Percentiles rank a stretch among this genome's conserved stretches.
Conservation (phyloP, 2,329 filamentous ascomycete species). For the Colletotrichum costaricense region DNA sequence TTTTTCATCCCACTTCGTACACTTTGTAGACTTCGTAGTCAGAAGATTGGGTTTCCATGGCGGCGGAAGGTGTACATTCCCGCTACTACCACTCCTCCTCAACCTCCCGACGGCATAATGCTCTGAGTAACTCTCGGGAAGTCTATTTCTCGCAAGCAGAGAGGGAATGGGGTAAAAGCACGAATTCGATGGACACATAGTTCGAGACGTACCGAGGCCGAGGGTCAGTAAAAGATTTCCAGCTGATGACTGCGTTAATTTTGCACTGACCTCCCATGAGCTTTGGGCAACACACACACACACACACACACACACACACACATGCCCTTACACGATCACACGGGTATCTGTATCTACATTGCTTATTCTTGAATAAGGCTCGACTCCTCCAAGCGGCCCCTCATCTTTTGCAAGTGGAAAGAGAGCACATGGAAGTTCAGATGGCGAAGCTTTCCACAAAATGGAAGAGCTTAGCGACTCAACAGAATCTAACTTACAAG, state of each 20-base stretch:
- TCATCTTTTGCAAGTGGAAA: too few species aligned
- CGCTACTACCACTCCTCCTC: not conserved
- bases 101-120: not conserved
- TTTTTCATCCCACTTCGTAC: not conserved
- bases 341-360: not conserved
- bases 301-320: too few species aligned
- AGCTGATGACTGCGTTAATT: not conserved
- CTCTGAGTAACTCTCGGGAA: conserved; percentile 8
- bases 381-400: too few species aligned
- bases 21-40: not conserved
- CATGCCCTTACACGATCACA: too few species aligned
- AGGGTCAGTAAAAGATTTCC: not conserved
- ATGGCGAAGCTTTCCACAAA: not conserved
- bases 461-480: not conserved
- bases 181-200: not conserved
- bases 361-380: not conserved
- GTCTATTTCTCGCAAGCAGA: not conserved
- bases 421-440: not conserved
- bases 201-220: not conserved
- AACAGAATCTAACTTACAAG: not conserved
- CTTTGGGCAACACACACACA: not conserved
- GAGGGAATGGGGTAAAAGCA: not conserved
- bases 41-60: not conserved
- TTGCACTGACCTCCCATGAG: not conserved
- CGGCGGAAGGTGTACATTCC: not conserved